A percentile compares a stretch with the other conserved stretches of the same genome.
phyloP scores from a whole-genome alignment of 2,329 filamentous ascomycete genomes.

The Cylindrodendrum hubeiense region DNA sequence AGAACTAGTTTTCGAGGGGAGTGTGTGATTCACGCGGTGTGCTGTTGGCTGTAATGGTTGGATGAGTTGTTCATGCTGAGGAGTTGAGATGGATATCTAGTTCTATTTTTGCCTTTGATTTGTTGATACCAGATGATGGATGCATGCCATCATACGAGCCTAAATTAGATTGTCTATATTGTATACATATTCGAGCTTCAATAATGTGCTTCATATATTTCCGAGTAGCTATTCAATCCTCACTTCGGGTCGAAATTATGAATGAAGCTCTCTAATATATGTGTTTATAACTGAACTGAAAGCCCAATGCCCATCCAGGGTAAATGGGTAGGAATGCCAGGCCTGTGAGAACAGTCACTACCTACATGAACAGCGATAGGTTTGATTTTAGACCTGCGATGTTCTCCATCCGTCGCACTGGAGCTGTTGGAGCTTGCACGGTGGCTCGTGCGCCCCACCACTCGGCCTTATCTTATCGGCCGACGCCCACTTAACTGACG shows the following conservation, averaged over 20 bases:
- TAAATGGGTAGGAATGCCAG: no score
- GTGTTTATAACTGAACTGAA: no score
- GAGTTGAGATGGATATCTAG: slow-evolving; percentile 10
- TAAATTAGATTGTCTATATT: background rate
- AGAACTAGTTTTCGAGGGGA: slow-evolving; percentile 18
- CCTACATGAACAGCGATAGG: no score
- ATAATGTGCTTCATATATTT: background rate
- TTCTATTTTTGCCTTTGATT: slow-evolving; percentile 4
- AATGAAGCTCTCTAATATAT: no score
- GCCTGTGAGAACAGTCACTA: no score
- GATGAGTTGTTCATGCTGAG: slow-evolving; percentile 1
- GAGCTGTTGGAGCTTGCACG: background rate
- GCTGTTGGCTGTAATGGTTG: background rate
- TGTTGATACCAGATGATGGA: slow-evolving; percentile 28
- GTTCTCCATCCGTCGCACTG: no score
- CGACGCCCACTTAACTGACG: slow-evolving; percentile 13
- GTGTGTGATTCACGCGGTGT: slow-evolving; percentile 7
- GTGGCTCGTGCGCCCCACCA: slow-evolving; percentile 9
- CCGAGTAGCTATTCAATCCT: background rate
- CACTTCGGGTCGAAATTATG: background rate
- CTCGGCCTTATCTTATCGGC: slow-evolving; percentile 25
- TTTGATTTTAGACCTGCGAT: no score
- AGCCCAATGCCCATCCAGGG: no score
- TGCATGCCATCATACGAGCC: background rate
- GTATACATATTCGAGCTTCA: background rate